Evolutionary conservation across 2,329 filamentous ascomycete genomes (phyloP).

Genomic region (Neonectria sp.): DNA sequence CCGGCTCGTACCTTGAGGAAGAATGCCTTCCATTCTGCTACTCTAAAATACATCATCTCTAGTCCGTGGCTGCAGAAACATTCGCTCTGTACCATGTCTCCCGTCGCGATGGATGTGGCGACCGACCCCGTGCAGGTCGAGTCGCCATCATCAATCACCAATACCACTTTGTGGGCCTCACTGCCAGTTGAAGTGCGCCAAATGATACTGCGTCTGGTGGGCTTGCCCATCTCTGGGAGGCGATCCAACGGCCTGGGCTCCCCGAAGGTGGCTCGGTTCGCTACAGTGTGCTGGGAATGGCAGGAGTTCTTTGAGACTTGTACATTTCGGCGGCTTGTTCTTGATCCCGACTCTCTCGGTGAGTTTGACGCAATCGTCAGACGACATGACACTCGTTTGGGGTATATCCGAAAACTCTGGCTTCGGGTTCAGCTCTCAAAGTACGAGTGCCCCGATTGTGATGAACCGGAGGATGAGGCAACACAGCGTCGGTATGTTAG

Average conservation of each 20-base stretch:
- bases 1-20: slow-evolving; percentile 12
- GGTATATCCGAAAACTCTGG: slow-evolving; percentile 34
- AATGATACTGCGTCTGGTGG: slow-evolving; percentile 27
- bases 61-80: slow-evolving; percentile 7
- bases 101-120: slow-evolving; percentile 21
- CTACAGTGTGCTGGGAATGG: slow-evolving; percentile 32
- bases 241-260: slow-evolving; percentile 12
- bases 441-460: slow-evolving; percentile 32
- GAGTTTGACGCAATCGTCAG: slow-evolving; percentile 25
- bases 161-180: slow-evolving; percentile 26
- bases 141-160: slow-evolving; percentile 20
- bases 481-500: slow-evolving; percentile 30
- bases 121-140: slow-evolving; percentile 20
- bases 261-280: slow-evolving; percentile 29
- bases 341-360: slow-evolving; percentile 29
- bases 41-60: slow-evolving; percentile 16
- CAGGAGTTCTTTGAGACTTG: slow-evolving; percentile 31
- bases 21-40: slow-evolving; percentile 17
- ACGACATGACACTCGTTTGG: slow-evolving; percentile 32
- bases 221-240: slow-evolving; percentile 21
- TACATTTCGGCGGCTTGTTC: slow-evolving; percentile 34
- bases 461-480: slow-evolving; percentile 27
- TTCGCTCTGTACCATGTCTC: slow-evolving; percentile 17
- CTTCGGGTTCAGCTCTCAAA: slow-evolving; percentile 30
- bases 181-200: slow-evolving; percentile 28